Evolutionary conservation across 139 green algal genomes (phyloP), one percentile per base, ranked within the genome.

Genomic region (Limnomonas spitsbergensis): DNA sequence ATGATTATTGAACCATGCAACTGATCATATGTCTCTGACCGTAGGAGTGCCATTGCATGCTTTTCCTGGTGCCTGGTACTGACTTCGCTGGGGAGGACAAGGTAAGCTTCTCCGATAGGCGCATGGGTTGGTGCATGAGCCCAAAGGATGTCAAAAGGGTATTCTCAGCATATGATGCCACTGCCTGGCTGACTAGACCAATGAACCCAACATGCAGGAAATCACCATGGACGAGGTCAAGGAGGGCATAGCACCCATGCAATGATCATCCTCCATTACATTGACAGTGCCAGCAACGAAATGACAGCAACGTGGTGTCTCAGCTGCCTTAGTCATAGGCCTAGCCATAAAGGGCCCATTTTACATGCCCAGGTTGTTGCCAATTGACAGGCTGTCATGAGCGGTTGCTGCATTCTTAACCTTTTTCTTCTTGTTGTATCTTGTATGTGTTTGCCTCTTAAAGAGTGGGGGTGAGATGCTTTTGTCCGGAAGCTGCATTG

Each of bases 11-110:
- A 9, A 40, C 32, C 36, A 75, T 75, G 32, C 7, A 7, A 9
- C 42, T 71, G 61, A 24, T 75, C 20, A 40, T 61, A n/a, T 70
- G 40, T 76, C n/a, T 80, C 35, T 2, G 78, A 38, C 53, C 69
- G 76, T 87, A 98, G 91, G 96, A 99, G 81, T 99, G 96, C 86
- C 96, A 99, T 77, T 99, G 96, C 92, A 99, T 99, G 96, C 92
- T 99, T 3, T 99, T 99, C 85, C 82, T 99, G 26, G 98, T 94
- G 1, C 89, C 97, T 47, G 96, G 98, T 77, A 98, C 97, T 75
- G 91, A 96, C 72, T 99, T 99, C 84, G 87, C 83, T 7, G 96
- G 96, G 0, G 83, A 90, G 0, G 96, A 98, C n/a, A 89, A 95
- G 77, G 53, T 66, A 0, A 94, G 94, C 66, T 84, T 83, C 1